These are phyloP conservation scores for Dichotomocladium elegans DNA, from an alignment of 371 early-diverging fungal genomes.

Conservation along the genomic window DNA sequence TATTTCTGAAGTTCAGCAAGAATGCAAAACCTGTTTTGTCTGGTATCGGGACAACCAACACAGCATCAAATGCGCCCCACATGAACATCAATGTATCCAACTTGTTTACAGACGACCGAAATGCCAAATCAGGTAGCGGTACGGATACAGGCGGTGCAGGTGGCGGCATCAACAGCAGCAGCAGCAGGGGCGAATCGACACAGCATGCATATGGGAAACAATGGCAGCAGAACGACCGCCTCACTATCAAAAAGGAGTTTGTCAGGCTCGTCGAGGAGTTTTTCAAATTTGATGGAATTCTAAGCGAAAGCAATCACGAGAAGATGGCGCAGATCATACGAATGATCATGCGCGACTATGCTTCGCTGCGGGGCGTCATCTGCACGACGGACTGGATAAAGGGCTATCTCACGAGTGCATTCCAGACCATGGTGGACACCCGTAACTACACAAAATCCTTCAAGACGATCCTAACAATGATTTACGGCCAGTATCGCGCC, in stretches of 20 bases:
- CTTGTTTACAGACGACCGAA: neutral
- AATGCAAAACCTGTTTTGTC: constrained; percentile 36
- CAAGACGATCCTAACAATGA: constrained; percentile 37
- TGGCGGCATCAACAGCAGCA: no score
- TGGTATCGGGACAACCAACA: neutral
- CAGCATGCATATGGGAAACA: constrained; percentile 56
- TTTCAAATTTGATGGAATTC: constrained; percentile 40
- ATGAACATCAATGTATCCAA: constrained; percentile 7
- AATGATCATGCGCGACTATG: constrained; percentile 51
- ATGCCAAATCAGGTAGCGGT: no score
- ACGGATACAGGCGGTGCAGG: neutral
- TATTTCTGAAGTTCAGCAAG: constrained; percentile 53
- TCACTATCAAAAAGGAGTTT: constrained; percentile 58
- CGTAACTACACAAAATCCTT: constrained; percentile 40
- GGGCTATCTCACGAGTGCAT: constrained; percentile 42
- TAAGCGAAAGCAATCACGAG: constrained; percentile 49
- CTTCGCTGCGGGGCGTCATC: constrained; percentile 31
- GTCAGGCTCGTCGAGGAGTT: constrained; percentile 48
- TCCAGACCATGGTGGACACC: constrained; percentile 30
- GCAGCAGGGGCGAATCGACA: constrained; percentile 17
- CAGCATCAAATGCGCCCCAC: constrained; percentile 1
- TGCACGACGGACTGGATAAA: constrained; percentile 55
- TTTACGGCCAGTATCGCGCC: constrained; percentile 37
- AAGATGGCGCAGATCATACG: constrained; percentile 52
- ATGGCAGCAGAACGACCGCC: constrained; percentile 68